Conservation (phyloP, 2,329 filamentous ascomycete genomes). For the Sporothrix mexicana region DNA sequence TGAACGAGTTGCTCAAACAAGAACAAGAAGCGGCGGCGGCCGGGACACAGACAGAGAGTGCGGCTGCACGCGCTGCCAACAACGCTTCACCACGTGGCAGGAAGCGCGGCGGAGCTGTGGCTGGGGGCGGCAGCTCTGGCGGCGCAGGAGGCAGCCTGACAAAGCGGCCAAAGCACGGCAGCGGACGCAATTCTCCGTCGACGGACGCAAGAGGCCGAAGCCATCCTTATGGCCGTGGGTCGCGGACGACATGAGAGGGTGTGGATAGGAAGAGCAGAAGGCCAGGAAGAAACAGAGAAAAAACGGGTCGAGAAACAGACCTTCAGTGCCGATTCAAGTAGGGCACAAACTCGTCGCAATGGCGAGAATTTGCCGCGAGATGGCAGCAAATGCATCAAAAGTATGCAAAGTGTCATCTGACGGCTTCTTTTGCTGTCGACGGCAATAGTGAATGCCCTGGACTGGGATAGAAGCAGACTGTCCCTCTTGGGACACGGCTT, state of each 20-base stretch:
- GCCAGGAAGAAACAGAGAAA: neutral
- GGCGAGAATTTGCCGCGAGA: neutral
- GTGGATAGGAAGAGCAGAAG: neutral
- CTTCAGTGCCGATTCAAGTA: too few species aligned
- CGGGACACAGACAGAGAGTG: slow-evolving; percentile 25
- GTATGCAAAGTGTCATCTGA: too few species aligned
- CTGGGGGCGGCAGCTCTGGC: neutral
- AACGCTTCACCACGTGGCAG: slow-evolving; percentile 11
- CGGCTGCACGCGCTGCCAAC: neutral
- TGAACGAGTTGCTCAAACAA: slow-evolving; percentile 64
- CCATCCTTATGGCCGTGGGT: slow-evolving; percentile 27
- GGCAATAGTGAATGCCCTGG: too few species aligned
- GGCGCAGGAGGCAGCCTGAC: slow-evolving; percentile 24
- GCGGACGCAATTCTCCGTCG: slow-evolving; percentile 6
- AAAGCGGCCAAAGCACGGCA: slow-evolving; percentile 34
- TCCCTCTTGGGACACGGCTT: too few species aligned
- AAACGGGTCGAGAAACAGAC: neutral
- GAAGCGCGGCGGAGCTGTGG: slow-evolving; percentile 29
- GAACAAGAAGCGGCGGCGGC: slow-evolving; percentile 34
- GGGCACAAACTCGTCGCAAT: too few species aligned
- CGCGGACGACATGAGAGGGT: slow-evolving; percentile 25
- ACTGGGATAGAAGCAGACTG: too few species aligned
- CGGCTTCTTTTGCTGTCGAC: too few species aligned
- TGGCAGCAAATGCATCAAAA: neutral
- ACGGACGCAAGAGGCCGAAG: slow-evolving; percentile 21